Conservation (phyloP, 2,329 filamentous ascomycete genomes). For the Alternaria longipes region DNA sequence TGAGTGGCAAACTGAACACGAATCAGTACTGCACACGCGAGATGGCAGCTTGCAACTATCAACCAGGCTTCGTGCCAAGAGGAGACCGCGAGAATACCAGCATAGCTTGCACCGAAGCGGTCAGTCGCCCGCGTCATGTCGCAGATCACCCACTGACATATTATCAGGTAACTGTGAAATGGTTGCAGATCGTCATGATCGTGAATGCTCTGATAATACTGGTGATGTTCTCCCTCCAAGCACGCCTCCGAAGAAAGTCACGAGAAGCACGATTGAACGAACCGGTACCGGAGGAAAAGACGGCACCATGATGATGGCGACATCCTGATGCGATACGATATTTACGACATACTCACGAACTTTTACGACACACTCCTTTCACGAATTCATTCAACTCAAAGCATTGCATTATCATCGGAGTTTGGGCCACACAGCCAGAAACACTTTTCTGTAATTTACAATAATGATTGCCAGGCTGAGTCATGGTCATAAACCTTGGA, state of each 20-base stretch:
- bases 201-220: slow-evolving; percentile 30
- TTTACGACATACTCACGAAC: slow-evolving; percentile 1
- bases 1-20: slow-evolving; percentile 33
- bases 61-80: slow-evolving; percentile 24
- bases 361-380: background rate
- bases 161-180: slow-evolving; percentile 36
- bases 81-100: slow-evolving; percentile 21
- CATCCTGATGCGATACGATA: background rate
- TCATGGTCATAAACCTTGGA: background rate
- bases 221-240: slow-evolving; percentile 35
- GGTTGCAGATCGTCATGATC: slow-evolving; percentile 39
- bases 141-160: slow-evolving; percentile 6
- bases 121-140: slow-evolving; percentile 22
- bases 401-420: slow-evolving; percentile 14
- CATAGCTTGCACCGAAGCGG: slow-evolving; percentile 39
- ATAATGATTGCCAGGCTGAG: background rate
- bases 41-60: slow-evolving; percentile 38
- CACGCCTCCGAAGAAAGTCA: slow-evolving; percentile 33
- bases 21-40: slow-evolving; percentile 43
- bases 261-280: slow-evolving; percentile 18
- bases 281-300: background rate
- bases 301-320: background rate
- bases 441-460: background rate
- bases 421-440: background rate
- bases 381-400: background rate